These are phyloP conservation scores for Trichoderma gamsii DNA, from an alignment of 495 filamentous ascomycete genomes.

Conservation along the genomic window DNA sequence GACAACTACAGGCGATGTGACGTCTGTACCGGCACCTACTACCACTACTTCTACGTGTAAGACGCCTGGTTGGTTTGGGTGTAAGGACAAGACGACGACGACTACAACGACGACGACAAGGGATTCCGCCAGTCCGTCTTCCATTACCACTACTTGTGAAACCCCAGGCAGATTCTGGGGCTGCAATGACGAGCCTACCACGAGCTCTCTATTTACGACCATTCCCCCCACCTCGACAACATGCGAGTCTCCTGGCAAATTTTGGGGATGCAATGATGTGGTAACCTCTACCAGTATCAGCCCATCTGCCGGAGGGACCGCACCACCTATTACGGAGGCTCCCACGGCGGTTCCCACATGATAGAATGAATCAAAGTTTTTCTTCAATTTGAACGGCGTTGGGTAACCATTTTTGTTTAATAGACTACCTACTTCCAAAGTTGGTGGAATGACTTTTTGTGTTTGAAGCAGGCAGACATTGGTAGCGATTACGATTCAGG, in stretches of 20 bases:
- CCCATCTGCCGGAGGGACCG: constrained; percentile 19
- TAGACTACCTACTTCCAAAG: background rate
- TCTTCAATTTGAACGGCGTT: constrained; percentile 1
- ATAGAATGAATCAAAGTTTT: constrained; percentile 3
- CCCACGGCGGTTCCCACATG: constrained; percentile 26
- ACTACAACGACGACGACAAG: constrained; percentile 24
- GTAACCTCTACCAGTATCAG: constrained; percentile 27
- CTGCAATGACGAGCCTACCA: constrained; percentile 44
- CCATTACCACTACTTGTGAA: constrained; percentile 39
- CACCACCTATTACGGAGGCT: constrained; percentile 31
- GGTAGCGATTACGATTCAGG: background rate
- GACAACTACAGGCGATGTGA: constrained; percentile 43
- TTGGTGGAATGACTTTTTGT: background rate
- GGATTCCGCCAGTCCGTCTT: constrained; percentile 22
- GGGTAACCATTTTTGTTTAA: background rate
- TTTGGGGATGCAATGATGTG: constrained; percentile 52
- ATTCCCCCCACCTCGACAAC: constrained; percentile 23
- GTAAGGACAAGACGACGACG: constrained; percentile 36
- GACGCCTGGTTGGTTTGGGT: constrained; percentile 58
- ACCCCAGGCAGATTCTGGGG: constrained; percentile 53
- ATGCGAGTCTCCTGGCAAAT: constrained; percentile 40
- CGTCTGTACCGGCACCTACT: constrained; percentile 30
- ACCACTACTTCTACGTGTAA: constrained; percentile 50
- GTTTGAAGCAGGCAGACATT: background rate
- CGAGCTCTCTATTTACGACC: constrained; percentile 18